These are phyloP conservation scores for Tetragonia tetragonoides DNA, from an alignment of 148 eudicot species.

Conservation along the genomic window DNA sequence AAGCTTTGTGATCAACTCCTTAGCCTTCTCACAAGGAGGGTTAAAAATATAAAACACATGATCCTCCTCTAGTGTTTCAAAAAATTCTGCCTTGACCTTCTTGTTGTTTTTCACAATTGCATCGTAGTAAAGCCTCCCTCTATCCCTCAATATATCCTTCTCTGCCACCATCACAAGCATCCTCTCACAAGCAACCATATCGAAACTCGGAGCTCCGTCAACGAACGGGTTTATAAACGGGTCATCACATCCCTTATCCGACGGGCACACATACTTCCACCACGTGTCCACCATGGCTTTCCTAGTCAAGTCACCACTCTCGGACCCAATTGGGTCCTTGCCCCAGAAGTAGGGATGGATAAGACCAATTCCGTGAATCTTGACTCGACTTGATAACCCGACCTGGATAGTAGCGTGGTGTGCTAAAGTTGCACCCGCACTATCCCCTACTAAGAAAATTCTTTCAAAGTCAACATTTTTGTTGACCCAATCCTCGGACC, in stretches of 20 bases:
- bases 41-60: constrained; percentile 40
- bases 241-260: constrained; percentile 30
- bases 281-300: constrained; percentile 38
- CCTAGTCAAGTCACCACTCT: constrained; percentile 24
- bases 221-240: constrained; percentile 38
- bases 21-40: constrained; percentile 25
- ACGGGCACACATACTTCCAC: constrained; percentile 37
- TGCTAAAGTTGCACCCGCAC: constrained; percentile 38
- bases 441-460: constrained; percentile 34
- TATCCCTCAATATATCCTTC: constrained; percentile 36
- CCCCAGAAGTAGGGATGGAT: constrained; percentile 45
- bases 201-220: constrained; percentile 23
- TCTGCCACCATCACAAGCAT: constrained; percentile 31
- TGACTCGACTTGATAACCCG: not conserved
- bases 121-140: constrained; percentile 35
- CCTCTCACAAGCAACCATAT: constrained; percentile 18
- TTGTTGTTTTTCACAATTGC: constrained; percentile 26
- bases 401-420: constrained; percentile 26
- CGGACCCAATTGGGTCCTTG: constrained; percentile 28
- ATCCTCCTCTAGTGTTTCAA: constrained; percentile 33
- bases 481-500: constrained; percentile 25
- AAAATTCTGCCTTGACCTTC: constrained; percentile 19
- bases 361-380: constrained; percentile 17
- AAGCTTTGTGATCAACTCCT: constrained; percentile 22
- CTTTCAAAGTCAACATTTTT: constrained; percentile 21